Percentiles rank a stretch among this genome's conserved stretches.
Conservation (phyloP, 495 filamentous ascomycete genomes). For the Penicillium roqueforti region DNA sequence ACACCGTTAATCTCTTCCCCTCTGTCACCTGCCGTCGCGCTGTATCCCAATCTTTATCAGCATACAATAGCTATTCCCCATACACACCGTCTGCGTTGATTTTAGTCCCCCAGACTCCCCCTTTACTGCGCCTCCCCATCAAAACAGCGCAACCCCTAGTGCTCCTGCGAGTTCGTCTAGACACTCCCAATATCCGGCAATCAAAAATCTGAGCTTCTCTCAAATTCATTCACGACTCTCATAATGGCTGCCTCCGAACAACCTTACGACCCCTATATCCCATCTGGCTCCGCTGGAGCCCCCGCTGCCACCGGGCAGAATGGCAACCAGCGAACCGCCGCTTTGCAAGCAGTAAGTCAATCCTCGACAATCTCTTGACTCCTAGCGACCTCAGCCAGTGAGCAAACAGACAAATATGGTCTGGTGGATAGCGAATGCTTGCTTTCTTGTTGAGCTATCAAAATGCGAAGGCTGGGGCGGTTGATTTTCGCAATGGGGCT, state of each 20-base stretch:
- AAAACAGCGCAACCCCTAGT: constrained; percentile 24
- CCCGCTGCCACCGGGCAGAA: constrained; percentile 49
- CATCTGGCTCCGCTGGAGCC: constrained; percentile 54
- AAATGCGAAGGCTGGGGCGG: constrained; percentile 2
- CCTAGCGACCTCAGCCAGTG: neutral
- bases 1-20: constrained; percentile 19
- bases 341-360: constrained; percentile 73
- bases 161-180: constrained; percentile 13
- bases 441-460: neutral
- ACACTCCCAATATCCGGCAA: constrained; percentile 7
- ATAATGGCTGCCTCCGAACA: constrained; percentile 62
- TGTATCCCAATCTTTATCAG: constrained; percentile 8
- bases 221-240: constrained; percentile 11
- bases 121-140: constrained; percentile 6
- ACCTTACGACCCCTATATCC: constrained; percentile 92
- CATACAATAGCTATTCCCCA: neutral
- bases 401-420: neutral
- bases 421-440: neutral
- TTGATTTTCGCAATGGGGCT: constrained; percentile 10
- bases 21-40: constrained; percentile 9
- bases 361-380: neutral
- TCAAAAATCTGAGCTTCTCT: constrained; percentile 16
- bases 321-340: constrained; percentile 61
- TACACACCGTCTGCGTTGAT: neutral
- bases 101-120: constrained; percentile 1